Base-by-base conservation (phyloP, 2,329 filamentous ascomycete species). In the Amylocarpus encephaloides region DNA sequence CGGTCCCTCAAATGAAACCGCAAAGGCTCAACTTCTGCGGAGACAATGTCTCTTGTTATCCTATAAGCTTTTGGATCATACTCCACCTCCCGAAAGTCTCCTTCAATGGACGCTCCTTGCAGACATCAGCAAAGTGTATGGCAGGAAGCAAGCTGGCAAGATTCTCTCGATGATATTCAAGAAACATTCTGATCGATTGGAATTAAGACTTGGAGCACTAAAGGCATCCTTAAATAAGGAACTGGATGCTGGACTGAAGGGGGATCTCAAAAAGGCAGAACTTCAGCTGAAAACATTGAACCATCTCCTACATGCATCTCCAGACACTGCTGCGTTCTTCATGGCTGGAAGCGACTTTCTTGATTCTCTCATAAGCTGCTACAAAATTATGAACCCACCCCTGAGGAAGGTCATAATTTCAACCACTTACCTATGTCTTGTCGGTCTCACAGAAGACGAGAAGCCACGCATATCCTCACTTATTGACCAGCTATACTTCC, bases 301-400 rank as follows among this genome's bases (percentile, higher is more conserved):
- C 51, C 74, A 80, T 44, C 69, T 91, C 3, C 69, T 89, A 5
- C 75, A 80, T 58, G 73, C 72, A 6, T 88, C 83, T 5, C 72
- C 80, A 0, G 71, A 75, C 16, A 71, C 74, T 0, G 78, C 77
- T 16, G 69, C 72, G 1, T 73, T 87, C 58, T 83, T 95, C 60
- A 78, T 95, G 59, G 86, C 86, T 0, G 92, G 92, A 1, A 90
- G 86, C 45, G 92, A 96, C 68, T 92, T 93, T 59, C 68, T 95
- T 16, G 92, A 96, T 65, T 81, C 85, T 0, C 74, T 95, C 11
- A 73, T 80, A 34, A 71, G 71, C 44, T 82, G 82, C 54, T 91
- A 84, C 67, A 75, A 72, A 43, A 76, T 83, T 50, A 82, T 80
- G 66, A 79, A 83, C 50, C 76, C 78, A 15, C 75, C 76, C 0